Base-by-base conservation (phyloP, 2,329 filamentous ascomycete genomes). In the Chrysosporium keratinophilum region DNA sequence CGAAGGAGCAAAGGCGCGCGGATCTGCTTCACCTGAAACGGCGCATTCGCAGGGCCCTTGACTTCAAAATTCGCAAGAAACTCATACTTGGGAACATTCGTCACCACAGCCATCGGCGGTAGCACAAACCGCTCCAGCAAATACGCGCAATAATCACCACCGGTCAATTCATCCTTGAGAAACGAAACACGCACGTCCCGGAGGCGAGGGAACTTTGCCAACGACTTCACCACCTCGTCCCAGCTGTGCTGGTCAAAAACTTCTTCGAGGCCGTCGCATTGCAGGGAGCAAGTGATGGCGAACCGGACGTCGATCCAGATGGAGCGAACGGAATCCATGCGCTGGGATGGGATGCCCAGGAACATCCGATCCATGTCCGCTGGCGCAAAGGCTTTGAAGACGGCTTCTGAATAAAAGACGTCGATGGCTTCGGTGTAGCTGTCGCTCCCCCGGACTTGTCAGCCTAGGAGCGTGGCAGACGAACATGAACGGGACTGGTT, bases 291-390 rank as follows among this genome's bases (percentile, higher is more conserved):
- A 28, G 43, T 50, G 52, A 54, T 54, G 17, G 46, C 39, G 40
- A 54, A 50, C 17, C 52, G 52, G 52, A 54, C 28, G 23, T 54
- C 52, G 33, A 54, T 50, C 52, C 52, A 54, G 20, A 54, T 50
- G 14, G 52, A 54, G 10, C 52, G 52, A 37, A 54, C 46, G 39
- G n/a, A 45, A 23, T 40, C 46, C 40, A 50, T 28, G 31, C 52
- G 46, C 15, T 50, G 52, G 23, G 40, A 12, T n/a, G 47, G 52
- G 23, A 46, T 31, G 9, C 41, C 40, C 17, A 45, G 12, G 33
- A 50, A 50, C 41, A 54, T 33, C 19, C 20, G 2, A 7, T 37
- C 12, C 23, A 43, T 46, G 17, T 44, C 47, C 34, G 40, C 15
- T n/a, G 52, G 52, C 9, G 31, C 33, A 19, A 44, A 50, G 14